phyloP scores from a whole-genome alignment of 129 eudicot species.

The Heracleum sosnowskyi region DNA sequence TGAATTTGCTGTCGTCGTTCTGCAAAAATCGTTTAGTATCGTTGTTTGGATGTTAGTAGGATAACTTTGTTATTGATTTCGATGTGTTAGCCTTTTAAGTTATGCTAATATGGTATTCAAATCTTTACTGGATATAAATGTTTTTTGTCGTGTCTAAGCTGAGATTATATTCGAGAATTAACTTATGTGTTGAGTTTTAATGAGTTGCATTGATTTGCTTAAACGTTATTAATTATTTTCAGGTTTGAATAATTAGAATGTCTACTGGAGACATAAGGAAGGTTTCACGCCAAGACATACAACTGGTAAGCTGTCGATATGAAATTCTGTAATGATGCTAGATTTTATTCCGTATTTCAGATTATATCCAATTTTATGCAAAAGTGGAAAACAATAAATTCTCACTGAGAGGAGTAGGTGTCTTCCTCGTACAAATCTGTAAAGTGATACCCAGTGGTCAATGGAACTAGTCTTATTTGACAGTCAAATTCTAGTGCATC shows the following conservation, averaged over 20 bases:
- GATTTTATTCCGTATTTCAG: background rate
- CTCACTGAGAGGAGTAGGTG: background rate
- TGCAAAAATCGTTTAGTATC: background rate
- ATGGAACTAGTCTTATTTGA: background rate
- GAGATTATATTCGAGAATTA: background rate
- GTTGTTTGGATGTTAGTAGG: background rate
- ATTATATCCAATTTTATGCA: background rate
- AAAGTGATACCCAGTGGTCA: background rate
- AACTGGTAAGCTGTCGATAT: slow-evolving; percentile 50
- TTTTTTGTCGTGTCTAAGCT: background rate
- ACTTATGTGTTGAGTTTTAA: background rate
- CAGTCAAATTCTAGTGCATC: background rate
- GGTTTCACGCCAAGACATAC: slow-evolving; percentile 75
- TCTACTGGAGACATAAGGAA: slow-evolving; percentile 59
- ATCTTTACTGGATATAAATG: background rate
- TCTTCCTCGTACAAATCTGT: background rate
- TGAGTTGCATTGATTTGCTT: background rate
- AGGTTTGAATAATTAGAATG: slow-evolving; percentile 35
- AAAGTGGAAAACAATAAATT: background rate
- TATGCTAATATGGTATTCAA: background rate
- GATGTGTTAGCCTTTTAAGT: background rate
- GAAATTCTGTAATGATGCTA: slow-evolving; percentile 4
- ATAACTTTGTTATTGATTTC: background rate
- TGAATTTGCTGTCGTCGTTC: too few species aligned
- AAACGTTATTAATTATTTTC: background rate